phyloP scores from a whole-genome alignment of 495 filamentous ascomycete species.

The Aspergillus nidulans region DNA sequence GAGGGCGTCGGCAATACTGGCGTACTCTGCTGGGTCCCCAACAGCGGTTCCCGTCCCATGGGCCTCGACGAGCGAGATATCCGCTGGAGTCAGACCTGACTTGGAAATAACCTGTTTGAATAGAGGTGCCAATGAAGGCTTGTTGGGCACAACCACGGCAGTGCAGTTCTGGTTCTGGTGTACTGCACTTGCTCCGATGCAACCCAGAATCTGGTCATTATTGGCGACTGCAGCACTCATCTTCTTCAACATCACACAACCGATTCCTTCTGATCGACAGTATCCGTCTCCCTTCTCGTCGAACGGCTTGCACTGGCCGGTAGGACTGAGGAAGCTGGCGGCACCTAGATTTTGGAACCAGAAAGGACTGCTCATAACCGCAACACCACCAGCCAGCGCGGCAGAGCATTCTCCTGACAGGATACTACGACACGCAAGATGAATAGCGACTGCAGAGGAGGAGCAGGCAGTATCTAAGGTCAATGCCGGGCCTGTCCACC shows the following conservation, averaged over 20 bases:
- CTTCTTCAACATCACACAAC: conserved; percentile 31
- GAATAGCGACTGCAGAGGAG: conserved; percentile 29
- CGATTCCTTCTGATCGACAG: conserved; percentile 39
- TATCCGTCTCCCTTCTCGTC: conserved; percentile 31
- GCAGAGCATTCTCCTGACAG: conserved; percentile 22
- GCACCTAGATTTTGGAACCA: conserved; percentile 6
- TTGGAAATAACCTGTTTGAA: conserved; percentile 49
- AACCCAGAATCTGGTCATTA: conserved; percentile 34
- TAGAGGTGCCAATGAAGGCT: conserved; percentile 47
- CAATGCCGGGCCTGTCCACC: conserved; percentile 35
- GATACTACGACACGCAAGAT: conserved; percentile 28
- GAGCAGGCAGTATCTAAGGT: conserved; percentile 46
- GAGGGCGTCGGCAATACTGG: background rate
- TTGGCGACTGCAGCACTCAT: conserved; percentile 30
- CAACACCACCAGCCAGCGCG: conserved; percentile 37
- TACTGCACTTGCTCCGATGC: conserved; percentile 30
- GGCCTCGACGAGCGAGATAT: conserved; percentile 45
- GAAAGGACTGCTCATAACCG: conserved; percentile 27
- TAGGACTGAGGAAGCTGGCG: conserved; percentile 24
- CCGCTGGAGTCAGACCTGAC: conserved; percentile 30
- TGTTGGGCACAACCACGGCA: conserved; percentile 54
- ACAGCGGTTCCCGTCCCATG: conserved; percentile 43
- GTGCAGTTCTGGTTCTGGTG: conserved; percentile 32
- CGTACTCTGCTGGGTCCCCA: conserved; percentile 31
- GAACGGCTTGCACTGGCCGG: conserved; percentile 16